These are phyloP conservation scores for Populus nigra DNA, from an alignment of 345 rosid species.

Conservation along the genomic window DNA sequence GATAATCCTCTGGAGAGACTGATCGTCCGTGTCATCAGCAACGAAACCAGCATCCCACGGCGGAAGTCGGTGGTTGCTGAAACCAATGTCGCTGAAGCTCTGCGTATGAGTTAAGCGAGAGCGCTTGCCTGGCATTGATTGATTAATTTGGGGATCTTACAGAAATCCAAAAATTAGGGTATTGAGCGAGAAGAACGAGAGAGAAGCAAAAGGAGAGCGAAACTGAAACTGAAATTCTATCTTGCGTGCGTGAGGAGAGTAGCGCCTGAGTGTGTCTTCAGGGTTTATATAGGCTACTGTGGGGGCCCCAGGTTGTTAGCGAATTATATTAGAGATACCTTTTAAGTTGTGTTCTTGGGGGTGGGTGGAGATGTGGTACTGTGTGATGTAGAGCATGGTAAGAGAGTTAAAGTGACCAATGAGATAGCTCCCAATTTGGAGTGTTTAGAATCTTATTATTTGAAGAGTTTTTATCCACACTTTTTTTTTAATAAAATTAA, in stretches of 20 bases:
- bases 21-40: neutral
- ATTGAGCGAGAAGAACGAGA: neutral
- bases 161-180: neutral
- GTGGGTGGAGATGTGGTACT: neutral
- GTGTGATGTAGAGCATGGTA: no score
- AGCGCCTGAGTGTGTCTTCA: neutral
- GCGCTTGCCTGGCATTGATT: constrained; percentile 40
- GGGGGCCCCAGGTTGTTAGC: constrained; percentile 15
- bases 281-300: constrained; percentile 25
- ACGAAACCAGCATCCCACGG: constrained; percentile 7
- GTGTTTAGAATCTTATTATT: no score
- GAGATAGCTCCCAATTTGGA: no score
- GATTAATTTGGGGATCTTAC: neutral
- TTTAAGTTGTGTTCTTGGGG: neutral
- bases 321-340: neutral
- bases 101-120: constrained; percentile 26
- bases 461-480: no score
- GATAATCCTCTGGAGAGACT: constrained; percentile 20
- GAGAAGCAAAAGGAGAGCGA: neutral
- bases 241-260: neutral
- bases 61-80: neutral
- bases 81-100: constrained; percentile 16
- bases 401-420: no score
- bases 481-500: no score
- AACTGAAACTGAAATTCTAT: no score